Conservation (phyloP, 2,329 filamentous ascomycete genomes). For the Ampelomyces quisqualis region DNA sequence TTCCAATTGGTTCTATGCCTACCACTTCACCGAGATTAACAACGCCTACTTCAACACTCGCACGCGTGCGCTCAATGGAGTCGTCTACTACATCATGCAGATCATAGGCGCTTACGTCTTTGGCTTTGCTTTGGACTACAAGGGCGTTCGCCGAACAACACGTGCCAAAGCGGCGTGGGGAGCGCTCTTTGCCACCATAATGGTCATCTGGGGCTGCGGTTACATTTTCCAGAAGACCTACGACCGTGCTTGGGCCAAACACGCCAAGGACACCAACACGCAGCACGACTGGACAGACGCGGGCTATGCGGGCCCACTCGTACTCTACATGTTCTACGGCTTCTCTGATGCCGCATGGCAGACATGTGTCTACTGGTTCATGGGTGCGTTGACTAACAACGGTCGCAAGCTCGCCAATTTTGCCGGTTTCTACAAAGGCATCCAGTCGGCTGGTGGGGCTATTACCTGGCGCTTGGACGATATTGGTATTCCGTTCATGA, state of each 20-base stretch:
- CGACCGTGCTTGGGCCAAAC: conserved; percentile 43
- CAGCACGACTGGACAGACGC: conserved; percentile 65
- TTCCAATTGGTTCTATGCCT: conserved; percentile 78
- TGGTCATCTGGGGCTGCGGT: conserved; percentile 80
- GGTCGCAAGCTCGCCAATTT: conserved; percentile 89
- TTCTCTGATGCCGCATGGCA: conserved; percentile 91
- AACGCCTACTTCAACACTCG: conserved; percentile 69
- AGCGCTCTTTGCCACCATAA: conserved; percentile 67
- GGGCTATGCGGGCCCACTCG: conserved; percentile 76
- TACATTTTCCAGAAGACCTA: conserved; percentile 72
- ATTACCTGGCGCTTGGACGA: conserved; percentile 73
- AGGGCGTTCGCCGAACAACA: conserved; percentile 59
- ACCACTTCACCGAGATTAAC: conserved; percentile 76
- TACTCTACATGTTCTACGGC: conserved; percentile 87
- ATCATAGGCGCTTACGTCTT: conserved; percentile 74
- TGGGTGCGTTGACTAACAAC: conserved; percentile 92
- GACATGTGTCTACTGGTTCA: conserved; percentile 90
- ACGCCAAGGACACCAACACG: conserved; percentile 21
- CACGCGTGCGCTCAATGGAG: conserved; percentile 72
- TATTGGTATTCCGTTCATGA: conserved; percentile 61
- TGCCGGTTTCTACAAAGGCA: conserved; percentile 85
- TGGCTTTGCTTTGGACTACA: conserved; percentile 67
- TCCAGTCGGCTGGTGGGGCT: conserved; percentile 83
- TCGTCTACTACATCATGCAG: conserved; percentile 78
- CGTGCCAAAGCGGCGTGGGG: conserved; percentile 66